phyloP scores from a whole-genome alignment of 192 early-diverging fungal species.

The Coemansia sp. region DNA sequence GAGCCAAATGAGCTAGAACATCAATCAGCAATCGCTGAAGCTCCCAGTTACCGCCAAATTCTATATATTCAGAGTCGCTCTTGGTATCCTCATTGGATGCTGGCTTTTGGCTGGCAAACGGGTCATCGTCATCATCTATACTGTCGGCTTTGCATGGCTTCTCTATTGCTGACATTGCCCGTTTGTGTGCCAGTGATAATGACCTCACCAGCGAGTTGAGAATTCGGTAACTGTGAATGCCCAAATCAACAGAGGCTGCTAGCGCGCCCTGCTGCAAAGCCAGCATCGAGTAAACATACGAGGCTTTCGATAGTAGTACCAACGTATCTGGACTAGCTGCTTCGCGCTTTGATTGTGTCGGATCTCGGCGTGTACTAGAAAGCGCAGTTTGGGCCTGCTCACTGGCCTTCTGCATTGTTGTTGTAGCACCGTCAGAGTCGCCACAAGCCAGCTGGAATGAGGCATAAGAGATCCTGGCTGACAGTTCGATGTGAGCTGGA shows the following conservation, averaged over 20 bases:
- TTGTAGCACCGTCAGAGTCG: conserved; percentile 9
- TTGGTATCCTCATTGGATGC: background rate
- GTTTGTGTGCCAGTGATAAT: conserved; percentile 13
- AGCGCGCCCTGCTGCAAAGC: conserved; percentile 39
- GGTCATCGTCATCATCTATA: conserved; percentile 22
- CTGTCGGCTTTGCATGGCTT: background rate
- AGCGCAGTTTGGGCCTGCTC: conserved; percentile 18
- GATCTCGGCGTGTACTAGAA: no score
- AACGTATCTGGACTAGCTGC: conserved; percentile 23
- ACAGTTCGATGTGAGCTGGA: conserved; percentile 28
- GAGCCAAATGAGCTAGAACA: conserved; percentile 27
- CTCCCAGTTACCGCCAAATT: conserved; percentile 40
- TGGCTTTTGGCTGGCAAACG: conserved; percentile 18
- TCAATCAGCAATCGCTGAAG: conserved; percentile 44
- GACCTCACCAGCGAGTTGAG: conserved; percentile 32
- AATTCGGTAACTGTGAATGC: conserved; percentile 45
- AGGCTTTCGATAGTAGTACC: conserved; percentile 25
- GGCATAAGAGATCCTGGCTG: conserved; percentile 22
- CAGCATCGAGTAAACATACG: conserved; percentile 27
- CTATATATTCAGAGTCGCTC: conserved; percentile 23
- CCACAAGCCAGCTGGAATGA: conserved; percentile 28
- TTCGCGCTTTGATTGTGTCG: background rate
- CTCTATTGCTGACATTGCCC: background rate
- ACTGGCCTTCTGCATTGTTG: conserved; percentile 16
- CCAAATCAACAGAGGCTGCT: conserved; percentile 40